These are phyloP conservation scores for Dictyostelium discoideum DNA, from an alignment of 78 protist species.

Conservation along the genomic window DNA sequence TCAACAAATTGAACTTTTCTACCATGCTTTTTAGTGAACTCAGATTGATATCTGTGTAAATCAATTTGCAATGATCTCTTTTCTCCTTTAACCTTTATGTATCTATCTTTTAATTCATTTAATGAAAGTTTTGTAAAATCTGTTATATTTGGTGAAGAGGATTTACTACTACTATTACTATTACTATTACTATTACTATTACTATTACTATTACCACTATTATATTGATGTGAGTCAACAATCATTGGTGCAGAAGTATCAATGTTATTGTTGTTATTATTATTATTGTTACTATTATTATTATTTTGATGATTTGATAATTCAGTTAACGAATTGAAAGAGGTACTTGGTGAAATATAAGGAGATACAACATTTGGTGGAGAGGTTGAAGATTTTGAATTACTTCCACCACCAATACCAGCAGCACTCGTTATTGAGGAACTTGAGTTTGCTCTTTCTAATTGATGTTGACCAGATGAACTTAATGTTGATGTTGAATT, in stretches of 20 bases:
- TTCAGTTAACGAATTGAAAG: background rate
- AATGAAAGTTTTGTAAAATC: background rate
- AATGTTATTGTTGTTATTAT: background rate
- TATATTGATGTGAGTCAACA: background rate
- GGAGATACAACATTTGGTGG: constrained; percentile 1
- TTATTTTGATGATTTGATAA: background rate
- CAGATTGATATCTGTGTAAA: constrained; percentile 57
- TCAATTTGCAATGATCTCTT: constrained; percentile 55
- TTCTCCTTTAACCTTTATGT: constrained; percentile 9
- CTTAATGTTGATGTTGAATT: background rate
- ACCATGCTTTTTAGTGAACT: constrained; percentile 57
- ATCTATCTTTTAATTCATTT: constrained; percentile 36
- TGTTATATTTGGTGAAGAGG: background rate
- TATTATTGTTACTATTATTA: no score
- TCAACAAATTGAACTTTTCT: constrained; percentile 73
- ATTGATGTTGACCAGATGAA: constrained; percentile 5
- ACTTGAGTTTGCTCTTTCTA: background rate
- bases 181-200: no score
- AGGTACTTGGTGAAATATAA: constrained; percentile 1
- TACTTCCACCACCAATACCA: background rate
- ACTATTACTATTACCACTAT: background rate
- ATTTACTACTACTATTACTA: background rate
- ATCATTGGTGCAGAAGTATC: background rate
- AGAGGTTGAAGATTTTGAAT: background rate
- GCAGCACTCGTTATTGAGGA: background rate